Evolutionary conservation across 805 yeast species (phyloP).

Genomic region (Yamadazyma paraphyllophila): DNA sequence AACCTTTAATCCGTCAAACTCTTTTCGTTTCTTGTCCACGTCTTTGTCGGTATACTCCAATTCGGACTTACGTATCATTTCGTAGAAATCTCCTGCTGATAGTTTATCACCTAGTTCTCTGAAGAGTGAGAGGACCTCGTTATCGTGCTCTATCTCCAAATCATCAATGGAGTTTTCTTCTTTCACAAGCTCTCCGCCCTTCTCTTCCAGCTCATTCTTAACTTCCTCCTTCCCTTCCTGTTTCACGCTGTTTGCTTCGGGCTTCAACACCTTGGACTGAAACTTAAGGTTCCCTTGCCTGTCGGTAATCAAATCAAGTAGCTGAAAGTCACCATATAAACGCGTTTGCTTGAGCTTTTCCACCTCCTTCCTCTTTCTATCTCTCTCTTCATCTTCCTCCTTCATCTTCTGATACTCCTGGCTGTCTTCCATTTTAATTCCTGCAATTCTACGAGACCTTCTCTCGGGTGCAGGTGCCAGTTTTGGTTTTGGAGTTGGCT

Average conservation of each 20-base stretch:
- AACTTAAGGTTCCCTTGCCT: slow-evolving; percentile 29
- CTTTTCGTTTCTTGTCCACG: slow-evolving; percentile 49
- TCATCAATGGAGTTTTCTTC: slow-evolving; percentile 3
- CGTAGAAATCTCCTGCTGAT: slow-evolving; percentile 72
- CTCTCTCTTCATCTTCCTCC: slow-evolving; percentile 35
- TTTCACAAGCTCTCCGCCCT: slow-evolving; percentile 1
- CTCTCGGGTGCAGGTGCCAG: slow-evolving; percentile 53
- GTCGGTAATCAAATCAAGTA: slow-evolving; percentile 56
- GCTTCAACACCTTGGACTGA: slow-evolving; percentile 28
- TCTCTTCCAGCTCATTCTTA: slow-evolving; percentile 11
- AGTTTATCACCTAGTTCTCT: slow-evolving; percentile 47
- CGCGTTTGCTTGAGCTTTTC: slow-evolving; percentile 56
- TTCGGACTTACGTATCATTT: slow-evolving; percentile 38
- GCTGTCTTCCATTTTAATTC: slow-evolving; percentile 57
- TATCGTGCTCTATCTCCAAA: slow-evolving; percentile 16
- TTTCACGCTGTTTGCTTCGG: slow-evolving; percentile 9
- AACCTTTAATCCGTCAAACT: slow-evolving; percentile 49
- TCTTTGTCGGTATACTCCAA: slow-evolving; percentile 33
- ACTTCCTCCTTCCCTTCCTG: slow-evolving; percentile 7
- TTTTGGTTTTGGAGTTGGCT: slow-evolving; percentile 21
- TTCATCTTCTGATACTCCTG: slow-evolving; percentile 36
- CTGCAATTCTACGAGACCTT: slow-evolving; percentile 77
- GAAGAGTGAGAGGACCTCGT: slow-evolving; percentile 33
- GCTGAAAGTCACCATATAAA: slow-evolving; percentile 61
- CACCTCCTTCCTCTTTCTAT: slow-evolving; percentile 33